Conservation (phyloP, 192 early-diverging fungal species). For the Backusella westeae region DNA sequence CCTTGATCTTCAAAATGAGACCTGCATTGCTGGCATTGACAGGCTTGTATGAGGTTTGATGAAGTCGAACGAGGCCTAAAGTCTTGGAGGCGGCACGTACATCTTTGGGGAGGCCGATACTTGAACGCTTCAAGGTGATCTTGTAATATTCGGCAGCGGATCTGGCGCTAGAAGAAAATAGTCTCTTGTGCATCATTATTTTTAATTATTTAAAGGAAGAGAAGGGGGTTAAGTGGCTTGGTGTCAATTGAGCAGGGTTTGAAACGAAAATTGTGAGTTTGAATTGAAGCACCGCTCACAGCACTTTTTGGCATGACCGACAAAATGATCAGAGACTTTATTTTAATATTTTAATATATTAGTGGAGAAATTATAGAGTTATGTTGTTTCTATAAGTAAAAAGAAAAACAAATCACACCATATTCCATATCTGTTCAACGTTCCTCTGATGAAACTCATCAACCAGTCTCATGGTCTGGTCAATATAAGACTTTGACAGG, state of each 20-base stretch:
- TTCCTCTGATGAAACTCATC: neutral
- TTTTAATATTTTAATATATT: no score
- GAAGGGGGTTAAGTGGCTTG: conserved; percentile 1
- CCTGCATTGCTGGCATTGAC: conserved; percentile 45
- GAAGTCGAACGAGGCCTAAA: conserved; percentile 35
- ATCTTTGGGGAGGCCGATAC: conserved; percentile 41
- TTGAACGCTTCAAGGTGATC: conserved; percentile 46
- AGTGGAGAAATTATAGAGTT: neutral
- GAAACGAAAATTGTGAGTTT: neutral
- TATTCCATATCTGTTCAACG: neutral
- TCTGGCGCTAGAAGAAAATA: conserved; percentile 16
- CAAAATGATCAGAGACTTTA: no score
- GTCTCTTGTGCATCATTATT: conserved; percentile 15
- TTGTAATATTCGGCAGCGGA: conserved; percentile 35
- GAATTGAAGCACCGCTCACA: neutral
- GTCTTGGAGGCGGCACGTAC: conserved; percentile 32
- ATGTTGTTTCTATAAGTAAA: neutral
- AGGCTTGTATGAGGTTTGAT: conserved; percentile 45
- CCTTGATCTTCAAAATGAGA: conserved; percentile 51
- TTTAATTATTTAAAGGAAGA: neutral
- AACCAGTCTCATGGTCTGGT: neutral
- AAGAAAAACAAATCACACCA: neutral
- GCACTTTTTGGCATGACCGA: no score
- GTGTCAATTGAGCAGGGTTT: neutral
- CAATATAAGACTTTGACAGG: neutral